These are phyloP conservation scores for Wickerhamomyces chambardii DNA, from an alignment of 805 yeast species.

Conservation along the genomic window DNA sequence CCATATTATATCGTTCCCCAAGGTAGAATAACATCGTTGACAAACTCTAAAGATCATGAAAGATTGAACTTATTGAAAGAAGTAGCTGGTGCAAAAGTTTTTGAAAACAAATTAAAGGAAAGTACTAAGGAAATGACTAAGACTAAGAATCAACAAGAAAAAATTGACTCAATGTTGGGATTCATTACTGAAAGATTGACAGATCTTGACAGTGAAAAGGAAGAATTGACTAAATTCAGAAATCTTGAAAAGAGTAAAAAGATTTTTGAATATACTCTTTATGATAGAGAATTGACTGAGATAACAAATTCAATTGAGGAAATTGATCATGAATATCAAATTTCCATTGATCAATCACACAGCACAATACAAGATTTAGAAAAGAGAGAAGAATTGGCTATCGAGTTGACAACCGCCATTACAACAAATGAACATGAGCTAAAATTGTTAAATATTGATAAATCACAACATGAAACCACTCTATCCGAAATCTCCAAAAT, in stretches of 20 bases:
- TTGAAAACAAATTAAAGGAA: constrained; percentile 73
- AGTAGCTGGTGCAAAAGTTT: constrained; percentile 91
- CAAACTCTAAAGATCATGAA: constrained; percentile 83
- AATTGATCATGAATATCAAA: constrained; percentile 48
- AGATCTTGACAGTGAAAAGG: constrained; percentile 75
- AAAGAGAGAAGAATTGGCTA: constrained; percentile 45
- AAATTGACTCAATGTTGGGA: constrained; percentile 64
- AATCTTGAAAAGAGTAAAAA: constrained; percentile 58
- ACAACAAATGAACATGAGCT: constrained; percentile 36
- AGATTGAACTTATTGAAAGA: constrained; percentile 74
- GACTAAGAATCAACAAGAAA: constrained; percentile 58
- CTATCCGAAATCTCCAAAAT: constrained; percentile 37
- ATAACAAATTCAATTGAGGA: constrained; percentile 50
- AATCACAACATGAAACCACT: constrained; percentile 41
- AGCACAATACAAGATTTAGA: constrained; percentile 46
- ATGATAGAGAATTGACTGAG: constrained; percentile 66
- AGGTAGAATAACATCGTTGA: constrained; percentile 80
- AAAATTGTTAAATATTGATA: constrained; percentile 47
- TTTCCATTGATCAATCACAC: constrained; percentile 42
- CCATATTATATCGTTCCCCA: constrained; percentile 98
- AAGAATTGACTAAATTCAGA: constrained; percentile 65
- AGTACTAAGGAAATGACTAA: constrained; percentile 72
- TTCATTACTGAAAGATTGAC: constrained; percentile 64
- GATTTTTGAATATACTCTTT: constrained; percentile 63
- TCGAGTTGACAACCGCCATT: constrained; percentile 35